A percentile compares a stretch with the other conserved stretches of the same genome.
Evolutionary conservation across 176 grass and related monocot genomes (phyloP).

Genomic region (Aegilops umbellulata): DNA sequence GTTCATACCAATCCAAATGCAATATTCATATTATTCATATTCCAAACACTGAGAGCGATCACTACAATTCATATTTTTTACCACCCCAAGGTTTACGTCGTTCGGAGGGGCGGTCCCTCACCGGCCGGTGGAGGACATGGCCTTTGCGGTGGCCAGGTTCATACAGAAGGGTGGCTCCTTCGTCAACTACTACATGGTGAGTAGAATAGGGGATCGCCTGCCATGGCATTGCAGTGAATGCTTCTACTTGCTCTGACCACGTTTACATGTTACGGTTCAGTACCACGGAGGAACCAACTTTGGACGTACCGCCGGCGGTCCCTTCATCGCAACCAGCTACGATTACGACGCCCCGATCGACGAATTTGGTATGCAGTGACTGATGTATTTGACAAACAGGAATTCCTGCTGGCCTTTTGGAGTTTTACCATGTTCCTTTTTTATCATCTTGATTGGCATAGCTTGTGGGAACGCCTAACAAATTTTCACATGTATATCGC

Average conservation of each 20-base stretch:
- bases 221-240: constrained; percentile 33
- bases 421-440: not conserved
- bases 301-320: constrained; percentile 81
- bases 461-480: not conserved
- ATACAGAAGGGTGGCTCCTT: constrained; percentile 94
- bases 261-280: constrained; percentile 47
- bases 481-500: not conserved
- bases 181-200: constrained; percentile 97
- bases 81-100: constrained; percentile 60
- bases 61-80: not conserved
- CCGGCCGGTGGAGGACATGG: constrained; percentile 80
- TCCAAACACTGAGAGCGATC: not conserved
- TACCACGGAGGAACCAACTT: constrained; percentile 99
- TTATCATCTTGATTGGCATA: not conserved
- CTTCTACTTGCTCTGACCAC: constrained; percentile 36
- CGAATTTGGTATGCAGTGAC: constrained; percentile 71
- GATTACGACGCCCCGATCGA: constrained; percentile 95
- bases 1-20: not conserved
- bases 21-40: not conserved
- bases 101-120: constrained; percentile 79
- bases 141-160: constrained; percentile 79
- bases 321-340: constrained; percentile 91
- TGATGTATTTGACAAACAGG: constrained; percentile 22
- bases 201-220: constrained; percentile 17
- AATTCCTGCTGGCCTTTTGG: not conserved